A percentile compares a stretch with the other conserved stretches of the same genome.
Conservation (phyloP, 192 early-diverging fungal genomes). For the Entomortierella beljakovae region DNA sequence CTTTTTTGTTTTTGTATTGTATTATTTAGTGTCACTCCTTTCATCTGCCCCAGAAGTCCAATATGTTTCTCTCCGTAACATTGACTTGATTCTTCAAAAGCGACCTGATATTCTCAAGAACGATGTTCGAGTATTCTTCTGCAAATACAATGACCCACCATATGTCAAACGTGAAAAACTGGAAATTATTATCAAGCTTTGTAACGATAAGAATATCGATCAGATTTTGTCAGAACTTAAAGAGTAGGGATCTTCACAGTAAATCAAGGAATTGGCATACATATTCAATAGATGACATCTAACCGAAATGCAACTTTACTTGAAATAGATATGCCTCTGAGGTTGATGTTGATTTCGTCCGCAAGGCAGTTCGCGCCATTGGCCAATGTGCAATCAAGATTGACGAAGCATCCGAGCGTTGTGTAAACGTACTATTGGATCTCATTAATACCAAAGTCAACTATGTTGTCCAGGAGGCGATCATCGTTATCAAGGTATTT, state of each 20-base stretch:
- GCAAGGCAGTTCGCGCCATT: slow-evolving; percentile 91
- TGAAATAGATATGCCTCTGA: slow-evolving; percentile 87
- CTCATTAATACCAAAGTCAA: slow-evolving; percentile 89
- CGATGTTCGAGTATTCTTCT: slow-evolving; percentile 97
- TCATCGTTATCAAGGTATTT: slow-evolving; percentile 87
- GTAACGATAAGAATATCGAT: slow-evolving; percentile 89
- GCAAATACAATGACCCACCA: slow-evolving; percentile 98
- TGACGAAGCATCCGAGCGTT: slow-evolving; percentile 86
- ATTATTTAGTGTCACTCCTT: slow-evolving; percentile 79
- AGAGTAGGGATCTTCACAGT: too few species aligned
- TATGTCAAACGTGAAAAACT: slow-evolving; percentile 98
- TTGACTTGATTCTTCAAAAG: slow-evolving; percentile 94
- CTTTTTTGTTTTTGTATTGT: background rate
- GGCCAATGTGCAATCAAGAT: slow-evolving; percentile 94
- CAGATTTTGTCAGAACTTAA: slow-evolving; percentile 93
- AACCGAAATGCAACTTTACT: background rate
- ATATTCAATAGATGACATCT: background rate
- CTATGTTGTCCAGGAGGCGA: slow-evolving; percentile 92
- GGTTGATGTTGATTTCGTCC: slow-evolving; percentile 98
- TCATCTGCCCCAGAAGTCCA: slow-evolving; percentile 92
- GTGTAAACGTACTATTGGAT: slow-evolving; percentile 87
- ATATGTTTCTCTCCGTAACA: slow-evolving; percentile 97
- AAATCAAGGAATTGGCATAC: too few species aligned
- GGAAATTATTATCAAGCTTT: slow-evolving; percentile 92
- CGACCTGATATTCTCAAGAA: slow-evolving; percentile 87